Evolutionary conservation across 768 basidiomycete genomes (phyloP), one percentile per base, ranked within the genome.

Genomic region (Rhizopogon roseolus): DNA sequence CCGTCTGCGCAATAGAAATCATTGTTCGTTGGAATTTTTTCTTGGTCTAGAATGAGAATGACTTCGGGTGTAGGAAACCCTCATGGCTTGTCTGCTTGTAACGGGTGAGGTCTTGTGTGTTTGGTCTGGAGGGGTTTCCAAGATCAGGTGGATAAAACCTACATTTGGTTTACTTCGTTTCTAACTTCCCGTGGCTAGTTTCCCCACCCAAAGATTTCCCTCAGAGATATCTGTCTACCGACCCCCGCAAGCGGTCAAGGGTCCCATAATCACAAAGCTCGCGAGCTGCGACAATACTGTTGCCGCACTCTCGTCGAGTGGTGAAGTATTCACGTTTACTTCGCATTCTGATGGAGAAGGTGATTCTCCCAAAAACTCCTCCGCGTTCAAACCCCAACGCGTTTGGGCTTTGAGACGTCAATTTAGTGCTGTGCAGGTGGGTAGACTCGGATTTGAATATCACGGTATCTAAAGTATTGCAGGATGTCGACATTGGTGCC

Each of bases 301-400:
- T 59, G 93, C 89, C 0, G 90, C 92, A 0, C 72, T 98, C 4
- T 88, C 90, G 0, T 81, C 79, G 1, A 85, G 85, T 48, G 96
- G 96, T n/a, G 96, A 98, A 66, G 81, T 98, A 2, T 98, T 92
- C 66, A 89, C 86, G 0, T 97, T 95, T 63, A 72, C 77, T 3
- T 68, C 81, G 1, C 74, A 76, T 0, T 58, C 66, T 9, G 65
- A 75, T 38, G 52, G 67, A 16, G 71, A 74, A 22, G 60, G 63
- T 17, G 64, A 64, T 34, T 64, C 54, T 8, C 28, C 55, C 6
- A 43, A 41, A 4, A 48, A 42, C 22, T 61, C 54, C 17, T 49
- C 37, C 3, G 32, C 62, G 25, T 80, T 89, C 54, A 88, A 88
- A 60, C 93, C 96, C 0, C 92, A 95, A 66, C 82, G 92, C 25